These are phyloP conservation scores for Tuber indicum DNA, from an alignment of 495 filamentous ascomycete genomes.

Conservation along the genomic window DNA sequence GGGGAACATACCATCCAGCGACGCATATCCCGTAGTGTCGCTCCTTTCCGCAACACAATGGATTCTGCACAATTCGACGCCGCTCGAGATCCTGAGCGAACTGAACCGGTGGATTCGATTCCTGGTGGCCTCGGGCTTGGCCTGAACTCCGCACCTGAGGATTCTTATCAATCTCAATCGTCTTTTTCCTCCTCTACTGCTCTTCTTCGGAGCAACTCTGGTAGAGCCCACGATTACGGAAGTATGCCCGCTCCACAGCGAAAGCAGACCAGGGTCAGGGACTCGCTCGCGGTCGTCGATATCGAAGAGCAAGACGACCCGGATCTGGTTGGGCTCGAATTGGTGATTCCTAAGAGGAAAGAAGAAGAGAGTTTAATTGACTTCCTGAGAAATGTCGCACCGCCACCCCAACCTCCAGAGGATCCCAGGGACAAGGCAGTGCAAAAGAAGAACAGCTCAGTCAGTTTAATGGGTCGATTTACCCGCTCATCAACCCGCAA, in stretches of 20 bases:
- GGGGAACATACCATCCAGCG: conserved; percentile 44
- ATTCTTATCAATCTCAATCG: conserved; percentile 48
- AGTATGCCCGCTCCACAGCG: conserved; percentile 48
- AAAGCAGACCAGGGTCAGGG: conserved; percentile 69
- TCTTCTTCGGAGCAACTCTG: conserved; percentile 46
- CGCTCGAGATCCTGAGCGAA: neutral
- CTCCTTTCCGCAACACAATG: conserved; percentile 76
- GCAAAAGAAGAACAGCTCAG: conserved; percentile 57
- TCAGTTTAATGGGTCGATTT: conserved; percentile 59
- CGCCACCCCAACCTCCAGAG: conserved; percentile 55
- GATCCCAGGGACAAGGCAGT: conserved; percentile 42
- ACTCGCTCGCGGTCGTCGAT: conserved; percentile 91
- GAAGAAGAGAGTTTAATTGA: conserved; percentile 65
- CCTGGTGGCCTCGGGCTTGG: neutral
- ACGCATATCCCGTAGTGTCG: conserved; percentile 73
- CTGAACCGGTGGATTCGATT: neutral
- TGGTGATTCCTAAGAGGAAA: conserved; percentile 40
- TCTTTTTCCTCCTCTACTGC: conserved; percentile 56
- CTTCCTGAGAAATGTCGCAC: conserved; percentile 77
- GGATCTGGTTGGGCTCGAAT: conserved; percentile 38
- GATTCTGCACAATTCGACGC: conserved; percentile 67
- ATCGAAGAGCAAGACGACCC: conserved; percentile 69
- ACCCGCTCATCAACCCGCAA: conserved; percentile 45
- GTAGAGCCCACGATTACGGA: conserved; percentile 32
- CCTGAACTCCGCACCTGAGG: conserved; percentile 38